Evolutionary conservation across 495 filamentous ascomycete genomes (phyloP).

Genomic region (Penicillium atrosanguineum): DNA sequence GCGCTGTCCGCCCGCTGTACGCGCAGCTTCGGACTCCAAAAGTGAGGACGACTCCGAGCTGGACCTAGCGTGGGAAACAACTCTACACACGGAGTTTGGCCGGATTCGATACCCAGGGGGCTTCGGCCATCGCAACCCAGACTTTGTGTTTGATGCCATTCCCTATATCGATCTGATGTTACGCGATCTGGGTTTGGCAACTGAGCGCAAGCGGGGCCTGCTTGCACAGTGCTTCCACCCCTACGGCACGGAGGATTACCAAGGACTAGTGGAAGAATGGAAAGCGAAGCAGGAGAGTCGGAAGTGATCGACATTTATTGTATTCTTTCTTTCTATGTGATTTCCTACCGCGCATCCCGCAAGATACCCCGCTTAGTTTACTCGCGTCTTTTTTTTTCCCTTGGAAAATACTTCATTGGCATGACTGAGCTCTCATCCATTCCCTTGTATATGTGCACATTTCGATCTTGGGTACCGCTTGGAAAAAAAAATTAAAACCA

Average conservation of each 20-base stretch:
- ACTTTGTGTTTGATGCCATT: constrained; percentile 72
- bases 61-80: constrained; percentile 53
- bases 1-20: constrained; percentile 20
- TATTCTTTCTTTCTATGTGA: background rate
- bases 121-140: constrained; percentile 60
- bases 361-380: constrained; percentile 10
- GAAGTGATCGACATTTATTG: background rate
- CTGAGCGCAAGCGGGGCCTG: constrained; percentile 40
- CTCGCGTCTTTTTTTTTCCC: background rate
- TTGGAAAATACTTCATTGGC: background rate
- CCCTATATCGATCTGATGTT: constrained; percentile 77
- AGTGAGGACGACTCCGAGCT: constrained; percentile 17
- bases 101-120: constrained; percentile 67
- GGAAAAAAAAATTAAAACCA: background rate
- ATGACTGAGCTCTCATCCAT: background rate
- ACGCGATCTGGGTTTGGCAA: constrained; percentile 58
- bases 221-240: constrained; percentile 51
- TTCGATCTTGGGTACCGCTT: background rate
- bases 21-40: constrained; percentile 14
- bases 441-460: background rate
- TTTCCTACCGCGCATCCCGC: constrained; percentile 10
- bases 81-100: constrained; percentile 65
- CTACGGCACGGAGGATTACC: constrained; percentile 61
- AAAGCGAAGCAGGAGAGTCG: constrained; percentile 13
- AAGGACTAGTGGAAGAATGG: constrained; percentile 59